A percentile compares a stretch with the other conserved stretches of the same genome.
Evolutionary conservation across 805 yeast species (phyloP).

Genomic region (Starmerella ratchasimensis): DNA sequence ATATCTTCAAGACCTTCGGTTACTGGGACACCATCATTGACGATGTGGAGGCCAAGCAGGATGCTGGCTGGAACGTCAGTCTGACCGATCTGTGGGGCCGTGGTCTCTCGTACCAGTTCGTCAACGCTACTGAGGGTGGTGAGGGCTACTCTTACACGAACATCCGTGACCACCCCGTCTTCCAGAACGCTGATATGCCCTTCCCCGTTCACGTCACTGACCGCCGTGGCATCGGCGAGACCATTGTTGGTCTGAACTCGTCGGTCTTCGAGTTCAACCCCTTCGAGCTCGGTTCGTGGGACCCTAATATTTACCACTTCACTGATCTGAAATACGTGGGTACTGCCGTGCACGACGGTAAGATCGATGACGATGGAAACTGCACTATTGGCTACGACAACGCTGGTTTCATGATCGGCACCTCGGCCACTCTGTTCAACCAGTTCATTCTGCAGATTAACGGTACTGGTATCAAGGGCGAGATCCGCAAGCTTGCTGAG

Average conservation of each 20-base stretch:
- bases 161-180: constrained; percentile 45
- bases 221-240: constrained; percentile 31
- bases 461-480: constrained; percentile 36
- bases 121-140: constrained; percentile 42
- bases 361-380: constrained; percentile 30
- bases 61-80: constrained; percentile 51
- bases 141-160: constrained; percentile 41
- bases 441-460: constrained; percentile 39
- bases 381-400: constrained; percentile 64
- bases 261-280: constrained; percentile 39
- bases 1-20: constrained; percentile 13
- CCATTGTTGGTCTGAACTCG: constrained; percentile 42
- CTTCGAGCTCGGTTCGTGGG: constrained; percentile 67
- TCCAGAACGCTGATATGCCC: constrained; percentile 46
- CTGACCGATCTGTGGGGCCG: constrained; percentile 70
- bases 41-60: constrained; percentile 28
- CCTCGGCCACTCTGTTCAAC: constrained; percentile 36
- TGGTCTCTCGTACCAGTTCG: constrained; percentile 50
- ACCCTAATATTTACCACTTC: constrained; percentile 48
- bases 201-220: constrained; percentile 45
- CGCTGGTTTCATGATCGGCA: constrained; percentile 57
- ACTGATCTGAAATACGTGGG: constrained; percentile 57
- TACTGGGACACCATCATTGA: constrained; percentile 16
- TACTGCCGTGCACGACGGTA: constrained; percentile 43
- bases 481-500: constrained; percentile 34